These are phyloP conservation scores for Tuctoria greenei DNA, from an alignment of 176 grass and related monocot genomes.

Conservation along the genomic window DNA sequence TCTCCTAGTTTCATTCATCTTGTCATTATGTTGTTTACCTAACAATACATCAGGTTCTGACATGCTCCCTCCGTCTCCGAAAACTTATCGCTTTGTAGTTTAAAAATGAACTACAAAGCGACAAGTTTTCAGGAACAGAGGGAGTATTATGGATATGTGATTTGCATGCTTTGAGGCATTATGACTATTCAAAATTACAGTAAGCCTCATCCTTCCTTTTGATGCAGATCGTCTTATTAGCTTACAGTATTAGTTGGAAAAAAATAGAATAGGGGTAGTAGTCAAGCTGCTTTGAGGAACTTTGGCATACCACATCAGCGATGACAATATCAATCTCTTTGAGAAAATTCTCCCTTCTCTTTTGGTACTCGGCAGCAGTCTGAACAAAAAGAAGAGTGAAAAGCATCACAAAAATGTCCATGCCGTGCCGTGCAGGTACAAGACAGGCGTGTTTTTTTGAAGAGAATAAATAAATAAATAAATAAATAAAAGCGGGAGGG, in stretches of 20 bases:
- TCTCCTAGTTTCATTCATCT: too few species aligned
- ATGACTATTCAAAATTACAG: neutral
- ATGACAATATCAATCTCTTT: slow-evolving; percentile 90
- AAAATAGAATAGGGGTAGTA: neutral
- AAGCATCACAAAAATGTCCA: neutral
- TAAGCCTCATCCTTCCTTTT: neutral
- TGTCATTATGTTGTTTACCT: neutral
- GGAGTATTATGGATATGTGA: neutral
- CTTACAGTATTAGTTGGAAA: neutral
- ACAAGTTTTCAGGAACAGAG: too few species aligned
- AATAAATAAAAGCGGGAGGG: too few species aligned
- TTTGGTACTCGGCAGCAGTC: slow-evolving; percentile 73
- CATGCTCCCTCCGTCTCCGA: too few species aligned
- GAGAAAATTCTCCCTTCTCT: slow-evolving; percentile 71
- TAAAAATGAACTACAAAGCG: too few species aligned
- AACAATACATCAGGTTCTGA: neutral
- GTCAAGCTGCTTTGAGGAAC: neutral
- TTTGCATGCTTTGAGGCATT: neutral
- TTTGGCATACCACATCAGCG: slow-evolving; percentile 77
- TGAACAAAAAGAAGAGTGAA: slow-evolving; percentile 10
- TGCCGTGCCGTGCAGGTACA: neutral
- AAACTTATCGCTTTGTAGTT: too few species aligned
- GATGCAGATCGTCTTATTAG: neutral
- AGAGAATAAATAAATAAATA: neutral
- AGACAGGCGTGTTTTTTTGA: neutral